Evolutionary conservation across 495 filamentous ascomycete genomes (phyloP).

Genomic region (Wilcoxina mikolae): DNA sequence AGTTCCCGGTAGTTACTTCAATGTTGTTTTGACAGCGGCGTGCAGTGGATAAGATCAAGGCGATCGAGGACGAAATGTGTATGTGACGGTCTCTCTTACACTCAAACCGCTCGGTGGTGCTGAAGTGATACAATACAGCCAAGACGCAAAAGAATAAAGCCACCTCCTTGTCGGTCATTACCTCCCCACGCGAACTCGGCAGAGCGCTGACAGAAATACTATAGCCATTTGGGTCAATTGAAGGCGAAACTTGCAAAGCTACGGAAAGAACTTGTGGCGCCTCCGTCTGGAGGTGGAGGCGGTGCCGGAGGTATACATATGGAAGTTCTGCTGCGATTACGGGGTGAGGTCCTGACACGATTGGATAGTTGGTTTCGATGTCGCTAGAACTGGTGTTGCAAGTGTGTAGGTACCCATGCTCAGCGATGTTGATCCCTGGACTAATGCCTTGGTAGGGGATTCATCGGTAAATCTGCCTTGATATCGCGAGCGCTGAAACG

Average conservation of each 20-base stretch:
- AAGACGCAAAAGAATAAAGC: constrained; percentile 97
- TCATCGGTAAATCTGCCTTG: constrained; percentile 32
- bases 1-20: too few species aligned
- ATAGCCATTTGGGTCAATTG: constrained; percentile 62
- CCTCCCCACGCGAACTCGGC: background rate
- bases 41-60: constrained; percentile 63
- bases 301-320: constrained; percentile 56
- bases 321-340: background rate
- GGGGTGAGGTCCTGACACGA: constrained; percentile 23
- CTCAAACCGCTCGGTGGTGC: constrained; percentile 2
- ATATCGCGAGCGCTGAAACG: background rate
- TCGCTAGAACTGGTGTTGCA: constrained; percentile 92
- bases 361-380: constrained; percentile 72
- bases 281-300: constrained; percentile 63
- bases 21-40: constrained; percentile 15
- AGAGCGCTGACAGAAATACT: constrained; percentile 15
- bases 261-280: constrained; percentile 87
- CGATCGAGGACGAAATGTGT: constrained; percentile 83
- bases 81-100: constrained; percentile 26
- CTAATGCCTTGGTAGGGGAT: constrained; percentile 30
- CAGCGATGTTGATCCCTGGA: too few species aligned
- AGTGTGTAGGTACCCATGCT: constrained; percentile 53
- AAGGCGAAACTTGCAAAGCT: constrained; percentile 98
- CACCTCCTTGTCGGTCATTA: constrained; percentile 51
- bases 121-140: constrained; percentile 41